phyloP scores from a whole-genome alignment of 805 yeast species.

The Metschnikowia proteae region DNA sequence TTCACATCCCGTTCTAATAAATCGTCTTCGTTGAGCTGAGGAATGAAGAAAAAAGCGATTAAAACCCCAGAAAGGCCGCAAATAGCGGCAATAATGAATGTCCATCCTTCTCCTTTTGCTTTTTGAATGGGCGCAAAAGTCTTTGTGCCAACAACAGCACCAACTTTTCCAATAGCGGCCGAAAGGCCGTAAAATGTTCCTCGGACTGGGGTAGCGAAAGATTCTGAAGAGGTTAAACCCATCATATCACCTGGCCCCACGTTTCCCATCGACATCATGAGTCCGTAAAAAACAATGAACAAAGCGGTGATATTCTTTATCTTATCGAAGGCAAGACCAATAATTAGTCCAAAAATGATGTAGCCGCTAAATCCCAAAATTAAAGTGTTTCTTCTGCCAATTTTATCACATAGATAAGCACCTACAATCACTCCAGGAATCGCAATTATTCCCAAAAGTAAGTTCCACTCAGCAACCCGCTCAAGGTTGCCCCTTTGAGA shows the following conservation, averaged over 20 bases:
- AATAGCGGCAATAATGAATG: slow-evolving; percentile 74
- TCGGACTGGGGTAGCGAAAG: slow-evolving; percentile 72
- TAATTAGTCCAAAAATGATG: slow-evolving; percentile 65
- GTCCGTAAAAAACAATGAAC: slow-evolving; percentile 69
- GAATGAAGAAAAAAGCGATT: slow-evolving; percentile 58
- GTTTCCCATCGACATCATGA: slow-evolving; percentile 67
- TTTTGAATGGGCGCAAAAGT: slow-evolving; percentile 64
- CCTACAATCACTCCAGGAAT: slow-evolving; percentile 74
- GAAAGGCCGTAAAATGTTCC: slow-evolving; percentile 72
- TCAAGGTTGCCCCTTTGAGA: slow-evolving; percentile 39
- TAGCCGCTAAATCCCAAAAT: slow-evolving; percentile 71
- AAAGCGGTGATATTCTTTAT: slow-evolving; percentile 55
- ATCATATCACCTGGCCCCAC: slow-evolving; percentile 77
- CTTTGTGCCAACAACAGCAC: slow-evolving; percentile 80
- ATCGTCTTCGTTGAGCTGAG: slow-evolving; percentile 69
- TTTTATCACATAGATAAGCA: slow-evolving; percentile 56
- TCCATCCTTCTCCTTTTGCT: slow-evolving; percentile 65
- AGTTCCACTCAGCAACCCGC: slow-evolving; percentile 68
- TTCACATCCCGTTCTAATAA: slow-evolving; percentile 58
- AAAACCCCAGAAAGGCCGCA: slow-evolving; percentile 64
- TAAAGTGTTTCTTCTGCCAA: slow-evolving; percentile 71
- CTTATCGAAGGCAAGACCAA: slow-evolving; percentile 60
- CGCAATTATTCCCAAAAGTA: slow-evolving; percentile 59
- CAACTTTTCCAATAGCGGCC: slow-evolving; percentile 80
- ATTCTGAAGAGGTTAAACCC: slow-evolving; percentile 63